Base-by-base conservation (phyloP, 2,329 filamentous ascomycete genomes). In the Corniculantispora saksenae region DNA sequence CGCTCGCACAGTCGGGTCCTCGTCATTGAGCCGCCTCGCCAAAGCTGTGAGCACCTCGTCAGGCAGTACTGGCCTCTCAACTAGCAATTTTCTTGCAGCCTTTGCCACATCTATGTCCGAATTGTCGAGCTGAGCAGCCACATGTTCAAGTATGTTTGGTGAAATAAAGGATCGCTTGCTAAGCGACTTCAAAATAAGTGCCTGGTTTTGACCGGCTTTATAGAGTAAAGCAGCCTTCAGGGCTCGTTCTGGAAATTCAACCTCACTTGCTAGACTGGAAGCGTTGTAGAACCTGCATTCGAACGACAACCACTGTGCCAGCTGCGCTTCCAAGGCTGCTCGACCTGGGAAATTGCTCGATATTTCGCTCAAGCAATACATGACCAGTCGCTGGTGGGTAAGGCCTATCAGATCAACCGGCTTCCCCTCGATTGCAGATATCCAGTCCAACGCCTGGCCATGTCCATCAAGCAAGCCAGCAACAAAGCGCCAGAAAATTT, bases 401-500 rank as follows among this genome's bases (percentile, higher is more conserved):
- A 72, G 73, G 2, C 78, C 77, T 10, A 80, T 61, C 25, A 80
- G 66, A 63, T 80, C 78, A 35, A 67, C 69, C 53, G 76, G 77
- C 50, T 78, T 68, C 2, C 67, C 38, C 47, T 79, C 71, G 21
- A 80, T 71, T 38, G 56, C 51, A 15, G 73, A 3, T 43, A 79
- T 74, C 61, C 79, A 77, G 9, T 32, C 4, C 21, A 15, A 3
- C 61, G 56, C 17, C 40, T 69, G 27, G 12, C 51, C 45, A 10
- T 70, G 56, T 29, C 62, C 40, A n/a, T 69, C 48, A 40, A 81
- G 70, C n/a, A 80, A 65, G n/a, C 79, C 79, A 5, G 74, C 66
- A 40, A 78, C 75, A 70, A 81, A 81, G 21, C 78, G 74, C 79
- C 78, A 81, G 3, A 81, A 66, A 3, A 81, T 72, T 61, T 80